Percentiles rank a stretch among this genome's conserved stretches.
Conservation (phyloP, 2,329 filamentous ascomycete species). For the Conoideocrella luteorostrata region DNA sequence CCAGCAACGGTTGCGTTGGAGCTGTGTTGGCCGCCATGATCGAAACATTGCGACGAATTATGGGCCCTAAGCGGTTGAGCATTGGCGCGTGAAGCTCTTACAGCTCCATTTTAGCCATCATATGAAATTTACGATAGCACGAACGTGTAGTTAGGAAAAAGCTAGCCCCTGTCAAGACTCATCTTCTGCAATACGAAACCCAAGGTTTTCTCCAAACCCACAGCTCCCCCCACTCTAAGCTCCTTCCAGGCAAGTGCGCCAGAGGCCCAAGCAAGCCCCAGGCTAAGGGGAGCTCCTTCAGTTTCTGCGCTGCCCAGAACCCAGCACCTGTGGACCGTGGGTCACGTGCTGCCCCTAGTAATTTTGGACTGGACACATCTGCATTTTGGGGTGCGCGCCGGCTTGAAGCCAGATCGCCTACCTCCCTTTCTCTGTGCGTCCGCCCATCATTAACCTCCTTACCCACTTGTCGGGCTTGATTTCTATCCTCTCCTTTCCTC, state of each 20-base stretch:
- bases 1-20: slow-evolving; percentile 59
- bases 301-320: not conserved
- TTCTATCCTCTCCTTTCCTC: slow-evolving; percentile 26
- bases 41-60: slow-evolving; percentile 27
- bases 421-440: slow-evolving; percentile 28
- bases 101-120: slow-evolving; percentile 3
- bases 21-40: slow-evolving; percentile 32
- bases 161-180: too few relatives aligned
- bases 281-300: too few relatives aligned
- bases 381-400: slow-evolving; percentile 23
- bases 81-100: slow-evolving; percentile 16
- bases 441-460: slow-evolving; percentile 23
- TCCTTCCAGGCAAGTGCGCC: not conserved
- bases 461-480: slow-evolving; percentile 27
- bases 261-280: too few relatives aligned
- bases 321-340: slow-evolving; percentile 7
- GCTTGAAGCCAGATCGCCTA: slow-evolving; percentile 38
- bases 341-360: slow-evolving; percentile 29
- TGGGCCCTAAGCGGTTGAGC: slow-evolving; percentile 18
- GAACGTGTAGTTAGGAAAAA: too few relatives aligned
- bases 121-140: too few relatives aligned
- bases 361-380: slow-evolving; percentile 38
- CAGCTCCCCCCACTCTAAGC: not conserved
- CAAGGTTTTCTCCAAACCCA: slow-evolving; percentile 1
- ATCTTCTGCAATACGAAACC: too few relatives aligned